Evolutionary conservation across 2,329 filamentous ascomycete species (phyloP).

Genomic region (Colletotrichum kahawae): DNA sequence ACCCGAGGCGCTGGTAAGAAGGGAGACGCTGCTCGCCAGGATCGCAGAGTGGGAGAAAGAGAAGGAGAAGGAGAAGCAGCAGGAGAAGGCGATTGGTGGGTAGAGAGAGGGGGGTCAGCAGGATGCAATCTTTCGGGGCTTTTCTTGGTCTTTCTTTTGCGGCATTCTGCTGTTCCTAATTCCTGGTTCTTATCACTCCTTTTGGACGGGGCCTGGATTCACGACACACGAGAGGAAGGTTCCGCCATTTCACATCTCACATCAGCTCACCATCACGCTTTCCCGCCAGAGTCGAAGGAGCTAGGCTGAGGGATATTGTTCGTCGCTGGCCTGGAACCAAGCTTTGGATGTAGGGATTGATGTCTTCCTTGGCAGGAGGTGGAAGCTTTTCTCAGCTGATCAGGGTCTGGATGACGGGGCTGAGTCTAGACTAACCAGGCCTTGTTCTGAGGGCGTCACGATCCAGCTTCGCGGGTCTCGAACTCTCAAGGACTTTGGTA

Average conservation of each 20-base stretch:
- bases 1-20: constrained; percentile 35
- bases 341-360: background rate
- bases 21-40: constrained; percentile 27
- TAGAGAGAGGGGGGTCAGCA: background rate
- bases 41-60: constrained; percentile 10
- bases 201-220: background rate
- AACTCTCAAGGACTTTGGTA: background rate
- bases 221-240: background rate
- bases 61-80: constrained; percentile 5
- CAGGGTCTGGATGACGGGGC: background rate
- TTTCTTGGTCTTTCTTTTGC: background rate
- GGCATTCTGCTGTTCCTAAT: background rate
- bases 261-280: background rate
- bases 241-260: background rate
- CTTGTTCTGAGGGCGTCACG: background rate
- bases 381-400: background rate
- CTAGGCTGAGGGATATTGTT: background rate
- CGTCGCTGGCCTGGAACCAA: background rate
- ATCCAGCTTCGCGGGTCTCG: background rate
- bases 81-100: background rate
- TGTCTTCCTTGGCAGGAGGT: background rate
- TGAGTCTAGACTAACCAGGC: background rate
- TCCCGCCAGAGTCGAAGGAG: background rate
- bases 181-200: background rate
- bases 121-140: background rate